A percentile compares a stretch with the other conserved stretches of the same genome.
Evolutionary conservation across 495 filamentous ascomycete species (phyloP).

Genomic region (Lichenothelia convexa): DNA sequence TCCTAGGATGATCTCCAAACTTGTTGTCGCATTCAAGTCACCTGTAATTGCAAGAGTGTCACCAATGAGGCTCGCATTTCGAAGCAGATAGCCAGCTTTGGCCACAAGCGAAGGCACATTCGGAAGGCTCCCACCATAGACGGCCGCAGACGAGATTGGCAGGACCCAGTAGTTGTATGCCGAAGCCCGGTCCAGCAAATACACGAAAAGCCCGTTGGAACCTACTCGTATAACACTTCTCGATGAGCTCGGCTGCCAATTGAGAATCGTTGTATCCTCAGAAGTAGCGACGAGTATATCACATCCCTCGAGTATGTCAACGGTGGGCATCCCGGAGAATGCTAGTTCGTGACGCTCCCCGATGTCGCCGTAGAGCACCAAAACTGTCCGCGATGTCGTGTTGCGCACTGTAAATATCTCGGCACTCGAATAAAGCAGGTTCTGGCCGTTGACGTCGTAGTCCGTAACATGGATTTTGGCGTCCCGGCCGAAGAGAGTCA

Average conservation of each 20-base stretch:
- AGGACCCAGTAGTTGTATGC: slow-evolving; percentile 63
- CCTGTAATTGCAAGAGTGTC: slow-evolving; percentile 39
- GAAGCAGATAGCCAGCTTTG: slow-evolving; percentile 58
- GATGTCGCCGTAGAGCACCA: slow-evolving; percentile 56
- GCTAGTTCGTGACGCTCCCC: slow-evolving; percentile 53
- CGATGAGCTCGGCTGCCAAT: slow-evolving; percentile 33
- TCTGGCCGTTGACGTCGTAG: slow-evolving; percentile 45
- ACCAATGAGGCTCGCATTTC: slow-evolving; percentile 35
- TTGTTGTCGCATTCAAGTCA: slow-evolving; percentile 52
- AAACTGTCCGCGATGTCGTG: slow-evolving; percentile 36
- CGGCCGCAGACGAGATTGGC: slow-evolving; percentile 24
- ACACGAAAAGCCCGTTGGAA: slow-evolving; percentile 34
- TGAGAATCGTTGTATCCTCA: slow-evolving; percentile 31
- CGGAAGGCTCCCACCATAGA: slow-evolving; percentile 5
- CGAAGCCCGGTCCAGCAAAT: slow-evolving; percentile 46
- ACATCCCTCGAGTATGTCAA: slow-evolving; percentile 34
- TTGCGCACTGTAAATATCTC: slow-evolving; percentile 33
- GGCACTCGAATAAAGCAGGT: slow-evolving; percentile 54
- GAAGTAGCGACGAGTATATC: slow-evolving; percentile 24
- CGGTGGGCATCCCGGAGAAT: slow-evolving; percentile 25
- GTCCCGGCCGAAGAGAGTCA: slow-evolving; percentile 54
- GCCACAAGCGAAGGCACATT: slow-evolving; percentile 25
- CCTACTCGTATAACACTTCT: slow-evolving; percentile 34
- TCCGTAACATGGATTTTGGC: slow-evolving; percentile 61
- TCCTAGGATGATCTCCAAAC: slow-evolving; percentile 43